Evolutionary conservation across 768 basidiomycete species (phyloP), one percentile per base, ranked within the genome.

Genomic region (Strobilomyces echinocephalus): DNA sequence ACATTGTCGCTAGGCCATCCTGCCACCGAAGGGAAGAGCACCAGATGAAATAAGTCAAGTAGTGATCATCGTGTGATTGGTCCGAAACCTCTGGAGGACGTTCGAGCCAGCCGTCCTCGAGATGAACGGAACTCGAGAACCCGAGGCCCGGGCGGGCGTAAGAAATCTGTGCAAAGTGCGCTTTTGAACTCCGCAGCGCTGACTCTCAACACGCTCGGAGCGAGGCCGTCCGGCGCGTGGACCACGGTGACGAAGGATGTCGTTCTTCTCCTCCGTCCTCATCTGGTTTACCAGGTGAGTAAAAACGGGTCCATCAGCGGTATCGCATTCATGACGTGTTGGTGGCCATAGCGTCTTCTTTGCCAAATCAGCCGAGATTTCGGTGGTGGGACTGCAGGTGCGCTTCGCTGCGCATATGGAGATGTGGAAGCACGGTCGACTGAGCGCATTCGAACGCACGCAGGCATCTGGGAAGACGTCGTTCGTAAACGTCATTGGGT

Each of bases 391-490:
- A 41, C 74, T 95, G 45, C 91, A 95, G 77, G 91, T 87, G 46
- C 54, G 41, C 39, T 30, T 34, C 31, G 16, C 15, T 31, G 31
- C 15, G 20, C 8, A 40, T 51, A 34, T 48, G n/a, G 34, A 34
- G 21, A 46, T 28, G 33, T 16, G 20, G 49, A 46, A 41, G 36
- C 39, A 18, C 30, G n/a, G 15, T 38, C 36, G n/a, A 1, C 34
- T 10, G 3, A 49, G 43, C 38, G 11, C 3, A 31, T 41, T 14
- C 7, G 4, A 53, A 38, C 11, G 4, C 7, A 31, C 16, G 15
- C 44, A 95, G 91, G 91, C 93, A 4, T 94, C 91, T 3, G 94
- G 94, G 42, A 95, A 97, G 75, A 95, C 94, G 4, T 93, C 91
- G 10, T 90, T 97, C 49, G 91, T 95, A 28, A 93, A 95, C 66